These are phyloP conservation scores for Cyclaneusma minus DNA, from an alignment of 2,329 filamentous ascomycete species.

Conservation along the genomic window DNA sequence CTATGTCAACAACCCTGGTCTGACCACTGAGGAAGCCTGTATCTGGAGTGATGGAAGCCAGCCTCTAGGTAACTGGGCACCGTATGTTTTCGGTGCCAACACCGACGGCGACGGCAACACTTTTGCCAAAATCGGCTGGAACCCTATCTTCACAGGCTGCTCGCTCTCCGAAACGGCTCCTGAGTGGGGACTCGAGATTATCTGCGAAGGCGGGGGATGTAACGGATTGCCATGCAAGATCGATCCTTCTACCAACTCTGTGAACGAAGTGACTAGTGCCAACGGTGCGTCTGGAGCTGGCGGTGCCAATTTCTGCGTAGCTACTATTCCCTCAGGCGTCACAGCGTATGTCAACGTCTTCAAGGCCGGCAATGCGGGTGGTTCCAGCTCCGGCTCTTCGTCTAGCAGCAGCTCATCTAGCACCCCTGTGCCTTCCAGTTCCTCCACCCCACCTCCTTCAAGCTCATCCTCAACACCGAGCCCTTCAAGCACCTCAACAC, in stretches of 20 bases:
- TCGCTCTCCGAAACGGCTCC: constrained; percentile 40
- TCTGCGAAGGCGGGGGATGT: constrained; percentile 50
- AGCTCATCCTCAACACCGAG: constrained; percentile 5
- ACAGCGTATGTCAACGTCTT: constrained; percentile 54
- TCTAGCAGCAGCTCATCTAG: constrained; percentile 1
- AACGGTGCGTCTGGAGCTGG: constrained; percentile 44
- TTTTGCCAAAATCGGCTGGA: constrained; percentile 63
- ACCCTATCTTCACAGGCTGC: constrained; percentile 52
- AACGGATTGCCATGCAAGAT: constrained; percentile 63
- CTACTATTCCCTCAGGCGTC: constrained; percentile 52
- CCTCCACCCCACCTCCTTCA: constrained; percentile 4
- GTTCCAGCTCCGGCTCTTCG: neutral
- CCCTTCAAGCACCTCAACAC: constrained; percentile 6
- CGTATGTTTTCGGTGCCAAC: constrained; percentile 65
- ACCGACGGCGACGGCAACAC: constrained; percentile 47
- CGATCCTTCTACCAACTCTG: constrained; percentile 37
- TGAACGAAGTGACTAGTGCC: constrained; percentile 43
- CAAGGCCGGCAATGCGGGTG: constrained; percentile 15
- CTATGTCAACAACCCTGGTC: constrained; percentile 65
- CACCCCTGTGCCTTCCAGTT: neutral
- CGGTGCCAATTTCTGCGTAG: constrained; percentile 57
- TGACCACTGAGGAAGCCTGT: constrained; percentile 42
- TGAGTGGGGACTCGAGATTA: constrained; percentile 52
- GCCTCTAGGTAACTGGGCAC: constrained; percentile 60
- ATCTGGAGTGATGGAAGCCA: constrained; percentile 51